Evolutionary conservation across 495 filamentous ascomycete genomes (phyloP).

Genomic region (Neurospora sp.): DNA sequence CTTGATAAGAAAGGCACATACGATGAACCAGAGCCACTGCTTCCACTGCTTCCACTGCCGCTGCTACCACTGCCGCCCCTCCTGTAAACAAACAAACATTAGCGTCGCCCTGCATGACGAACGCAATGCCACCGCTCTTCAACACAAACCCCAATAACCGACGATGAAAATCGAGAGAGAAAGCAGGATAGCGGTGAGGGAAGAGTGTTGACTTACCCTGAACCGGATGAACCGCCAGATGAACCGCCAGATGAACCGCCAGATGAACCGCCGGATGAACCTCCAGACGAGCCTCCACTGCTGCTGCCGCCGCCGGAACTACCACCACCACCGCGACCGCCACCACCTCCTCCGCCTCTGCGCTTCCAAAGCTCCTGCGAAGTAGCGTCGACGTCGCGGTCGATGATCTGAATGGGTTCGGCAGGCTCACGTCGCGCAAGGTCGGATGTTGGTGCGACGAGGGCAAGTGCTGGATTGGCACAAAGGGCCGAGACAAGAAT

Average conservation of each 20-base stretch:
- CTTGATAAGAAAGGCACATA: neutral
- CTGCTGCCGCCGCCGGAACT: conserved; percentile 25
- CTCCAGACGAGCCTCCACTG: conserved; percentile 28
- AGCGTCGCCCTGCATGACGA: neutral
- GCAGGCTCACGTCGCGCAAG: conserved; percentile 14
- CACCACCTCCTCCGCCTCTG: conserved; percentile 43
- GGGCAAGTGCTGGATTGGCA: neutral
- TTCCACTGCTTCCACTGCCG: neutral
- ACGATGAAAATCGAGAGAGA: neutral
- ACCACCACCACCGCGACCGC: conserved; percentile 40
- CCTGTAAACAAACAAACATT: neutral
- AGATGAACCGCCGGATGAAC: neutral
- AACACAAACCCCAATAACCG: neutral
- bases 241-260: conserved; percentile 1
- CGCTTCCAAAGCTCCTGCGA: conserved; percentile 44
- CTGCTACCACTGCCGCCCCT: conserved; percentile 1
- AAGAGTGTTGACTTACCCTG: conserved; percentile 5
- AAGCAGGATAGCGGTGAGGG: neutral
- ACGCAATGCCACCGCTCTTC: neutral
- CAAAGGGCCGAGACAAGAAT: conserved; percentile 2
- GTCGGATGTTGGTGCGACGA: neutral
- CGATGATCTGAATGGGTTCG: conserved; percentile 12
- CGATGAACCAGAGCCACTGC: neutral
- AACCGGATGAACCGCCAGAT: conserved; percentile 2
- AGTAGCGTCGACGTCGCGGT: conserved; percentile 11